Conservation (phyloP, 768 basidiomycete genomes). For the Mycena floridula region DNA sequence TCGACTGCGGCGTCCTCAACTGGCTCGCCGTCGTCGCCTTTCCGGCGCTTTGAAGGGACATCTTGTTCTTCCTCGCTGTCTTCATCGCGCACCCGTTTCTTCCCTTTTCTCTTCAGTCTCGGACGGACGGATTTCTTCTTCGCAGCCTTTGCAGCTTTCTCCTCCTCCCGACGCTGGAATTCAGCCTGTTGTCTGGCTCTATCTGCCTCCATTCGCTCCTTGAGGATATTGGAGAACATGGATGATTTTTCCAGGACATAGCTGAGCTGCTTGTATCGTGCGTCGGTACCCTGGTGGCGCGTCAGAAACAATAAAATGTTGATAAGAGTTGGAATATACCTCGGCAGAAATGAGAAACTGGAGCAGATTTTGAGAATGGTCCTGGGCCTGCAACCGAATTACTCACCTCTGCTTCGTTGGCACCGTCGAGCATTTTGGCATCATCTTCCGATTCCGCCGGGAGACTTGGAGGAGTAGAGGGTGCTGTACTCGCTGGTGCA, state of each 20-base stretch:
- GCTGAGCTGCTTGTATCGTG: conserved; percentile 48
- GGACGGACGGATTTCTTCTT: not conserved
- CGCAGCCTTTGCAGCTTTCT: conserved; percentile 2
- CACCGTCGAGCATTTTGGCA: no score
- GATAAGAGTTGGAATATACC: not conserved
- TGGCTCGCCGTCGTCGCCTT: conserved; percentile 18
- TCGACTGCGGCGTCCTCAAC: conserved; percentile 1
- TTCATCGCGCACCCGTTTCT: conserved; percentile 18
- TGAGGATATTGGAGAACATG: conserved; percentile 66
- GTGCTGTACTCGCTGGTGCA: conserved; percentile 3
- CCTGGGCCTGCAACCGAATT: no score
- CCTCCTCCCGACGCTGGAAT: conserved; percentile 6
- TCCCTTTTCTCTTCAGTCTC: conserved; percentile 10
- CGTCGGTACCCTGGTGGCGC: conserved; percentile 36
- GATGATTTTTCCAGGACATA: conserved; percentile 72
- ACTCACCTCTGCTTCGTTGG: no score
- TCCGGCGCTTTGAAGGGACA: conserved; percentile 19
- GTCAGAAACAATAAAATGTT: not conserved
- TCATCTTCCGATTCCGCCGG: not conserved
- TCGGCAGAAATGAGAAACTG: no score
- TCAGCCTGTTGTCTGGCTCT: conserved; percentile 13
- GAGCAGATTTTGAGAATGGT: no score
- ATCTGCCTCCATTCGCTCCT: conserved; percentile 69
- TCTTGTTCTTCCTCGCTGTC: no score
- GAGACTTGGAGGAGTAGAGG: conserved; percentile 1